These are phyloP conservation scores for Chytriomyces sp. DNA, from an alignment of 192 early-diverging fungal genomes.

Conservation along the genomic window DNA sequence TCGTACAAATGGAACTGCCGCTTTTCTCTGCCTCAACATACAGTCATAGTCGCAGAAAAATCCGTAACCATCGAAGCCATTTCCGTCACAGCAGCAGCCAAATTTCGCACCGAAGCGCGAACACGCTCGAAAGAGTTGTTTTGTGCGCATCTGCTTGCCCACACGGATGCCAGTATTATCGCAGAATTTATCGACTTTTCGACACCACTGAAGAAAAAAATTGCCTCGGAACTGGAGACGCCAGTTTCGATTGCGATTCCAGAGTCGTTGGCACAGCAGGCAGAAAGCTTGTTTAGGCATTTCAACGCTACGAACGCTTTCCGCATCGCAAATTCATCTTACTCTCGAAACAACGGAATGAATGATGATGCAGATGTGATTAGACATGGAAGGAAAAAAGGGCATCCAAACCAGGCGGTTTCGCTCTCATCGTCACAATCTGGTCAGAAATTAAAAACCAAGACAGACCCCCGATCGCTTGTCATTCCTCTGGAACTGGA, in stretches of 20 bases:
- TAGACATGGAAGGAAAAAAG: neutral
- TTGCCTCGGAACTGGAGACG: slow-evolving; percentile 33
- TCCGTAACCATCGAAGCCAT: slow-evolving; percentile 26
- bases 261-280: slow-evolving; percentile 27
- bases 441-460: neutral
- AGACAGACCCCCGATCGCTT: slow-evolving; percentile 26
- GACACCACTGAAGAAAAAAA: slow-evolving; percentile 38
- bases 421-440: too few species aligned
- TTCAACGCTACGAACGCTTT: slow-evolving; percentile 24
- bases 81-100: neutral
- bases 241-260: slow-evolving; percentile 34
- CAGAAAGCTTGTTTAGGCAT: slow-evolving; percentile 25
- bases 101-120: slow-evolving; percentile 15
- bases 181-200: slow-evolving; percentile 36
- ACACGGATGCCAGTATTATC: slow-evolving; percentile 26
- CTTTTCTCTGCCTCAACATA: slow-evolving; percentile 21
- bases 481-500: slow-evolving; percentile 37
- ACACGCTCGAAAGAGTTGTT: slow-evolving; percentile 26
- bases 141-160: slow-evolving; percentile 37
- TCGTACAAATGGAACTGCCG: neutral
- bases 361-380: neutral
- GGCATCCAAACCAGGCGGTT: neutral
- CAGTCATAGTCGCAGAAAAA: slow-evolving; percentile 9
- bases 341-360: neutral
- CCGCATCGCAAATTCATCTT: neutral